Base-by-base conservation (phyloP, 306 rosid genomes). In the Cicer pinnatifidum region DNA sequence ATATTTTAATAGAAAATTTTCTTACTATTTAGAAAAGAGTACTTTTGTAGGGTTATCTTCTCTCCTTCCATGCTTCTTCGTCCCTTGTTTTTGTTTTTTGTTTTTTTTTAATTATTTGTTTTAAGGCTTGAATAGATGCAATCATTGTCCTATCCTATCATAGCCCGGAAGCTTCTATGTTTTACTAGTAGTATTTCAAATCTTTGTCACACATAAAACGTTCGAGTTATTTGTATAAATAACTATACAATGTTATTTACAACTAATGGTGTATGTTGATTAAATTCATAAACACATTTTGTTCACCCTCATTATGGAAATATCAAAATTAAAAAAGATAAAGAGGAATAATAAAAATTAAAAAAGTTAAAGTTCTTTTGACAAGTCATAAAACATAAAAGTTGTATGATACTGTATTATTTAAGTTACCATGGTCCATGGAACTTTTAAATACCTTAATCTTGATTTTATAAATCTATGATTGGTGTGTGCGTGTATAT, bases 141-240 rank as follows among this genome's bases (percentile, higher is more conserved):
- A 37, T 76, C 8, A 19, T 47, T 23, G 78, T 70, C 77, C 72
- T 54, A 44, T 72, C 53, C 35, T 51, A 52, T 71, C 69, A 70
- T 67, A 20, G 58, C 50, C 40, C 15, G 45, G 82, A 75, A 71
- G 81, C 79, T 86, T 86, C 12, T 48, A 12, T 47, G 13, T 45
- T 65, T 5, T 28, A 28, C 35, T 3, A 28, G 35, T 28, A 28
- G 35, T 28, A 28, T 28, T 45, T 70, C 41, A 20, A 69, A 56
- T 65, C 46, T 43, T 69, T 71, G 44, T 73, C 77, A 54, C 19
- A 38, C 56, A 75, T 62, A 47, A 58, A 77, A 40, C 37, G 15
- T 37, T 62, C 15, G 68, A 39, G 71, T 33, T 11, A 47, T 50
- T 15, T 35, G 67, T 58, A 11, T 35, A 28, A 63, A 71, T 61